Evolutionary conservation across 768 basidiomycete species (phyloP).

Genomic region (Dentipellis sp.): DNA sequence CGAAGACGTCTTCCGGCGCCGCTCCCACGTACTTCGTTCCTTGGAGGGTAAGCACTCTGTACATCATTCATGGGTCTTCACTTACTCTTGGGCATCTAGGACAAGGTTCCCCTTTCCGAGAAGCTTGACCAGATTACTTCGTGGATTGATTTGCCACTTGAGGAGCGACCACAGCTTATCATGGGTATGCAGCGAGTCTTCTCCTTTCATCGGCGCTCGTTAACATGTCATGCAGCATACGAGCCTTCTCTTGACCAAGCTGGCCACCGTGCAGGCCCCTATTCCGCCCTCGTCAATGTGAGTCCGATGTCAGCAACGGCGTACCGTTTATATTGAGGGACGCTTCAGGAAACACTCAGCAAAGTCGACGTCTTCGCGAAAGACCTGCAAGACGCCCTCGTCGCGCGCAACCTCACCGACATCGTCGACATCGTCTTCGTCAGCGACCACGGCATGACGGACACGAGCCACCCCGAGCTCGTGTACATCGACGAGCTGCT

Average conservation of each 20-base stretch:
- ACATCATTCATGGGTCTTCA: background rate
- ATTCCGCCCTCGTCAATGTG: conserved; percentile 64
- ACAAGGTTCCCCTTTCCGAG: conserved; percentile 51
- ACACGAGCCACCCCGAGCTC: conserved; percentile 69
- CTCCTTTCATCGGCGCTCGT: conserved; percentile 3
- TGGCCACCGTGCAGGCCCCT: conserved; percentile 64
- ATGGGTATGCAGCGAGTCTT: conserved; percentile 36
- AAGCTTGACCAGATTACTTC: conserved; percentile 71
- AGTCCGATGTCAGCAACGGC: conserved; percentile 16
- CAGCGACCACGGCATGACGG: conserved; percentile 87
- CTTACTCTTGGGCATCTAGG: conserved; percentile 20
- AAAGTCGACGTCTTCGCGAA: conserved; percentile 69
- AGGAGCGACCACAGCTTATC: conserved; percentile 68
- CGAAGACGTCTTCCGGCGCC: conserved; percentile 52
- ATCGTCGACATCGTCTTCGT: conserved; percentile 88
- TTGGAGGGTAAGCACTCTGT: conserved; percentile 43
- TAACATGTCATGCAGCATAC: conserved; percentile 41
- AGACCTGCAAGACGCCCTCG: conserved; percentile 53
- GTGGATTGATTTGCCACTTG: conserved; percentile 77
- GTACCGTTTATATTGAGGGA: background rate
- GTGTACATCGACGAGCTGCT: conserved; percentile 79
- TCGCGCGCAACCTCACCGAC: conserved; percentile 64
- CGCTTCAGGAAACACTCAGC: conserved; percentile 46
- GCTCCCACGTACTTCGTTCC: conserved; percentile 72
- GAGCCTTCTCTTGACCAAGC: conserved; percentile 85